Percentiles rank a stretch among this genome's conserved stretches.
phyloP scores from a whole-genome alignment of 23 red algal species.

The Gracilaria vermiculophylla region DNA sequence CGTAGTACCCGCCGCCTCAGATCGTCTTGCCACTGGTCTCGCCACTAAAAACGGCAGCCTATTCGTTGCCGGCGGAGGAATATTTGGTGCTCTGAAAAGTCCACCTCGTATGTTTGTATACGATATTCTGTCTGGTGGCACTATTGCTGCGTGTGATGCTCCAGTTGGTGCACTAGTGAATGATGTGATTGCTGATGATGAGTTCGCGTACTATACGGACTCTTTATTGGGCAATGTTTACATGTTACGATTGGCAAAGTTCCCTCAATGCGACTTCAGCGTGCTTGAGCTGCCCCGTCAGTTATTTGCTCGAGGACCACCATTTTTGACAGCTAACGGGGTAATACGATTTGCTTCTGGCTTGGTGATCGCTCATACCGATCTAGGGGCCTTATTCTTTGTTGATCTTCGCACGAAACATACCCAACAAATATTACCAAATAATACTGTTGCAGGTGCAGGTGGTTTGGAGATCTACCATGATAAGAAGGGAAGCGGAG shows the following conservation, averaged over 20 bases:
- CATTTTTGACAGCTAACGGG: not conserved
- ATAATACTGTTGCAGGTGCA: not conserved
- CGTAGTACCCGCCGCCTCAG: not conserved
- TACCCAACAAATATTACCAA: not conserved
- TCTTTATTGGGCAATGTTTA: conserved; percentile 10
- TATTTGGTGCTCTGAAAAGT: not conserved
- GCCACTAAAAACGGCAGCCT: not conserved
- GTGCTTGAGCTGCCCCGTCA: not conserved
- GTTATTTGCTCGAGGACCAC: not conserved
- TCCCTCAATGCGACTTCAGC: not conserved
- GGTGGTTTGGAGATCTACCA: not conserved
- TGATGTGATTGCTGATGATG: conserved; percentile 9
- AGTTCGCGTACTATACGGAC: conserved; percentile 21
- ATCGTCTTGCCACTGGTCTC: not conserved
- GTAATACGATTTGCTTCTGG: conserved; percentile 4
- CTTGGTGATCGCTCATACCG: not conserved
- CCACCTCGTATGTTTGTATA: conserved; percentile 21
- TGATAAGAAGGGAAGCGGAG: not conserved
- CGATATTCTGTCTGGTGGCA: not conserved
- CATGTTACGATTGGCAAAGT: not conserved
- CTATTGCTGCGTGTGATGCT: conserved; percentile 7
- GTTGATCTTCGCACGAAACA: not conserved
- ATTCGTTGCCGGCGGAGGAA: conserved; percentile 43
- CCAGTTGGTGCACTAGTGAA: conserved; percentile 9
- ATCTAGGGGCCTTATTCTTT: not conserved